A percentile compares a stretch with the other conserved stretches of the same genome.
phyloP scores from a whole-genome alignment of 164 flowering plant species.

The Platanus orientalis region DNA sequence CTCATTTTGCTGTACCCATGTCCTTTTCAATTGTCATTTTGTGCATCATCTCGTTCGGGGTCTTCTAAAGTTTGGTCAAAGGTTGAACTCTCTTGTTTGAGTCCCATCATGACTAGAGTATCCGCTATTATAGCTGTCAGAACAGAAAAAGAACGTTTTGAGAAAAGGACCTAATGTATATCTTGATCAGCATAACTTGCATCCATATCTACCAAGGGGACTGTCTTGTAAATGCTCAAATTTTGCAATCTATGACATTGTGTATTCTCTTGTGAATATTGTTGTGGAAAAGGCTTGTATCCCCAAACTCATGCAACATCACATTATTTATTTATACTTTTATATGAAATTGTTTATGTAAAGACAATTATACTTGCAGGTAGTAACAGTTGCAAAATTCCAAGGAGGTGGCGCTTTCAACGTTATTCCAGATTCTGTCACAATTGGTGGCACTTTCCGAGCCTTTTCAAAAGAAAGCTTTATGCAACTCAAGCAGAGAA shows the following conservation, averaged over 20 bases:
- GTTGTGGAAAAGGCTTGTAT: background rate
- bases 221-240: too few relatives aligned
- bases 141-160: too few relatives aligned
- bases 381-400: conserved; percentile 46
- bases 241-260: background rate
- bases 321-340: too few relatives aligned
- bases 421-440: conserved; percentile 54
- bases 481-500: conserved; percentile 34
- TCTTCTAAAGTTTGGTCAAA: too few relatives aligned
- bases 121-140: too few relatives aligned
- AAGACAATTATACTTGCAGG: conserved; percentile 21
- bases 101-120: background rate
- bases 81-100: too few relatives aligned
- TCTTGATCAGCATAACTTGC: too few relatives aligned
- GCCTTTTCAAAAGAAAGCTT: conserved; percentile 40
- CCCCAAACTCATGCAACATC: background rate
- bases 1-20: background rate
- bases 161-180: too few relatives aligned
- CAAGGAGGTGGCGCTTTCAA: conserved; percentile 55
- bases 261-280: too few relatives aligned
- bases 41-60: background rate
- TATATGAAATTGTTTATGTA: background rate
- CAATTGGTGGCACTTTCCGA: conserved; percentile 53
- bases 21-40: background rate
- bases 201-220: too few relatives aligned